Conservation (phyloP, 208 protist species). For the Entamoeba dispar region DNA sequence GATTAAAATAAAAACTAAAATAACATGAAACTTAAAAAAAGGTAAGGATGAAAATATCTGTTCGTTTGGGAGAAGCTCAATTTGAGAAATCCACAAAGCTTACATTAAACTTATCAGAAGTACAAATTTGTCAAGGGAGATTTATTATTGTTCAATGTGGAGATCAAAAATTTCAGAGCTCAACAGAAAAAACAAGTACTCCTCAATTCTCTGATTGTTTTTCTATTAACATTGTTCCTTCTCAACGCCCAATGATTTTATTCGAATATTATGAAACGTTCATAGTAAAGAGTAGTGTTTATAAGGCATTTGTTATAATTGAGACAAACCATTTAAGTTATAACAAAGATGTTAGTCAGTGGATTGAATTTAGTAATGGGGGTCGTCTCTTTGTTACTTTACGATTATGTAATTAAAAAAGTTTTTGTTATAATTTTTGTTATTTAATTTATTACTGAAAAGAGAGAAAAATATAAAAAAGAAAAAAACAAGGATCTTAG, state of each 20-base stretch:
- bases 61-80: not conserved
- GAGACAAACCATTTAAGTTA: no score
- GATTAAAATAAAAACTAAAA: no score
- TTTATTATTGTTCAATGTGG: not conserved
- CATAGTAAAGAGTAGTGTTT: not conserved
- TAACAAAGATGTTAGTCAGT: no score
- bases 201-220: not conserved
- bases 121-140: not conserved
- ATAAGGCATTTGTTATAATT: not conserved
- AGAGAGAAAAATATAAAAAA: no score
- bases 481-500: no score
- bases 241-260: not conserved
- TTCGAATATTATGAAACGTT: not conserved
- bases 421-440: no score
- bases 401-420: no score
- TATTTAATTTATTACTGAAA: no score
- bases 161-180: not conserved
- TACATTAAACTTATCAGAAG: not conserved
- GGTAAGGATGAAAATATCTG: not conserved
- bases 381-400: no score
- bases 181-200: not conserved
- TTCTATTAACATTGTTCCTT: not conserved
- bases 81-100: not conserved
- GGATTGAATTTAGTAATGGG: no score
- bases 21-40: no score